phyloP scores from a whole-genome alignment of 2,329 filamentous ascomycete species.

The Thelonectria discophora region DNA sequence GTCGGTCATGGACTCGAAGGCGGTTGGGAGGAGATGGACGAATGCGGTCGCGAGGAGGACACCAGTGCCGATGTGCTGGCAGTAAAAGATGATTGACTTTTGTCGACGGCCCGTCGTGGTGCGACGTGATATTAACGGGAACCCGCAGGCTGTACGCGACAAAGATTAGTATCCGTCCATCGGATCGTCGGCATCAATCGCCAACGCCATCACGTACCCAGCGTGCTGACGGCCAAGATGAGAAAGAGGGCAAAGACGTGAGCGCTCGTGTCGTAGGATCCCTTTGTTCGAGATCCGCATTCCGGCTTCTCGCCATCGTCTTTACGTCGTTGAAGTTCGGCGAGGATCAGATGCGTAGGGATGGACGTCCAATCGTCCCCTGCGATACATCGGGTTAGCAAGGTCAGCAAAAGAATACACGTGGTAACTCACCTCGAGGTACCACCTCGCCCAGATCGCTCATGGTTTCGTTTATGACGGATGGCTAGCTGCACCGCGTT shows the following conservation, averaged over 20 bases:
- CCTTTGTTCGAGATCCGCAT: slow-evolving; percentile 62
- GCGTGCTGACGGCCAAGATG: slow-evolving; percentile 68
- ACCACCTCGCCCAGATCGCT: slow-evolving; percentile 28
- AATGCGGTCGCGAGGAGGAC: slow-evolving; percentile 89
- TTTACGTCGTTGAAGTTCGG: slow-evolving; percentile 61
- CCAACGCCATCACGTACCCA: slow-evolving; percentile 53
- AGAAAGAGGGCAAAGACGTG: slow-evolving; percentile 75
- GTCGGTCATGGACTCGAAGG: slow-evolving; percentile 72
- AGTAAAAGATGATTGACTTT: slow-evolving; percentile 69
- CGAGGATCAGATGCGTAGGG: slow-evolving; percentile 60
- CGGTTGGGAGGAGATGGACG: slow-evolving; percentile 77
- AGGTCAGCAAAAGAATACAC: slow-evolving; percentile 8
- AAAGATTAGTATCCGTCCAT: slow-evolving; percentile 9
- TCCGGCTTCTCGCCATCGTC: slow-evolving; percentile 54
- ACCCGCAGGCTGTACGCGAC: slow-evolving; percentile 65
- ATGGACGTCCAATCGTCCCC: slow-evolving; percentile 57
- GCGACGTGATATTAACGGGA: slow-evolving; percentile 71
- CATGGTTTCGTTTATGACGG: slow-evolving; percentile 29
- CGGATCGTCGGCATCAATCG: background rate
- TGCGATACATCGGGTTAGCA: slow-evolving; percentile 33
- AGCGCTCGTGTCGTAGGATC: slow-evolving; percentile 70
- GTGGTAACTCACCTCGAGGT: slow-evolving; percentile 32
- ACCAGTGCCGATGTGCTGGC: slow-evolving; percentile 81
- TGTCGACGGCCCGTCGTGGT: slow-evolving; percentile 66
- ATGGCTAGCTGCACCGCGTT: slow-evolving; percentile 33